These are phyloP conservation scores for Petrea volubilis DNA, from an alignment of 257 asterid genomes.

Conservation along the genomic window DNA sequence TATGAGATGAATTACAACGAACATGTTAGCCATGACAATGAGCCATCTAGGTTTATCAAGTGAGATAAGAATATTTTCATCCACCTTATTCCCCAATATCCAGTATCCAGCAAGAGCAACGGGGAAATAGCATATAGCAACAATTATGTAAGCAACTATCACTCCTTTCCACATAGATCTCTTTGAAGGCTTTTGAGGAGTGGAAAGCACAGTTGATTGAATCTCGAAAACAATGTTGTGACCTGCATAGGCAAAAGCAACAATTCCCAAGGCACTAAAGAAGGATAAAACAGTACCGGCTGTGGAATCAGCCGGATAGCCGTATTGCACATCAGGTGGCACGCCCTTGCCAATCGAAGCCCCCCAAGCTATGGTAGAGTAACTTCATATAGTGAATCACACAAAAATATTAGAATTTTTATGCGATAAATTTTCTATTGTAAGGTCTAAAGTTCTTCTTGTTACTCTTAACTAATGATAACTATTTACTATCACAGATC, in stretches of 20 bases:
- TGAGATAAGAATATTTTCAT: conserved; percentile 10
- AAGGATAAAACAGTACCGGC: neutral
- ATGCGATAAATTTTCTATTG: too few relatives aligned
- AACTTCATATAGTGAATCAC: too few relatives aligned
- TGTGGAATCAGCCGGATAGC: neutral
- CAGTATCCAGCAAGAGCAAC: conserved; percentile 19
- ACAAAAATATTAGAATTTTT: too few relatives aligned
- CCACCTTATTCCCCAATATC: conserved; percentile 9
- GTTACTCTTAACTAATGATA: too few relatives aligned
- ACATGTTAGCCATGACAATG: conserved; percentile 25
- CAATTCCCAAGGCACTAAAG: conserved; percentile 14
- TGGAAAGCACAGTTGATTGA: conserved; percentile 25
- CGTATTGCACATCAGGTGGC: conserved; percentile 14
- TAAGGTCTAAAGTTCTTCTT: too few relatives aligned
- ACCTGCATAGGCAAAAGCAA: conserved; percentile 19
- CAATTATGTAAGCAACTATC: conserved; percentile 17
- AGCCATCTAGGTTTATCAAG: conserved; percentile 18
- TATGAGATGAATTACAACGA: conserved; percentile 19
- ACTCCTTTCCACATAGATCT: conserved; percentile 24
- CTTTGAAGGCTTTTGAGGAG: conserved; percentile 20
- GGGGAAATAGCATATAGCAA: conserved; percentile 22
- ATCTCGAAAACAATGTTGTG: conserved; percentile 27
- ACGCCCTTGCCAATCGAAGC: neutral
- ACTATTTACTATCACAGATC: too few relatives aligned
- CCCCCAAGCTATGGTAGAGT: too few relatives aligned